Percentiles rank a stretch among this genome's conserved stretches.
These are phyloP conservation scores for Yueomyces sp. DNA, from an alignment of 805 yeast species.

Conservation along the genomic window DNA sequence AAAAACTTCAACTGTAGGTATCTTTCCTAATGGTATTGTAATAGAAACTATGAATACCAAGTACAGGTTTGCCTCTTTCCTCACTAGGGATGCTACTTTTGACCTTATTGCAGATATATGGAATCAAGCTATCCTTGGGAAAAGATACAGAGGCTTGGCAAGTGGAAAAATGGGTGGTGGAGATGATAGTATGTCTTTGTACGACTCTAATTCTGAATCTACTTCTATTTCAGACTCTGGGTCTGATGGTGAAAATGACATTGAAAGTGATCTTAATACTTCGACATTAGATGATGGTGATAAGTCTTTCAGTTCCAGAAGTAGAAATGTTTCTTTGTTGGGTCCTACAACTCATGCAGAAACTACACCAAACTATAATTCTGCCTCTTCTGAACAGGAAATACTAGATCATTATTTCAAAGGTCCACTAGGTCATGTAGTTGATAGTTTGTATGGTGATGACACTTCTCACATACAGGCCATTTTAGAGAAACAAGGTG, in stretches of 20 bases:
- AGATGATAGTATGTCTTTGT: not conserved
- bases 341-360: constrained; percentile 38
- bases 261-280: not conserved
- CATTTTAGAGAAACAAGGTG: constrained; percentile 45
- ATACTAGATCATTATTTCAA: constrained; percentile 38
- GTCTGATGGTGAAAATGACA: not conserved
- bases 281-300: not conserved
- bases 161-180: too few relatives aligned
- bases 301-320: not conserved
- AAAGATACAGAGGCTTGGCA: constrained; percentile 2
- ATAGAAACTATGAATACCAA: constrained; percentile 50
- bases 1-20: constrained; percentile 50
- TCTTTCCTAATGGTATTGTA: constrained; percentile 58
- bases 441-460: constrained; percentile 44
- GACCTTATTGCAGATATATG: constrained; percentile 46
- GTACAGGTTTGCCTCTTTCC: constrained; percentile 51
- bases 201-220: constrained; percentile 15
- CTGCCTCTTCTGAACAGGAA: constrained; percentile 37
- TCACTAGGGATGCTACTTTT: constrained; percentile 41
- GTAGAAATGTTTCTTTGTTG: not conserved
- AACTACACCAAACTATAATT: constrained; percentile 31
- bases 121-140: constrained; percentile 31
- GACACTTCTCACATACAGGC: constrained; percentile 32
- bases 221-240: constrained; percentile 2
- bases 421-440: constrained; percentile 58